Evolutionary conservation across 2,329 filamentous ascomycete genomes (phyloP).

Genomic region (Epichloe festucae): DNA sequence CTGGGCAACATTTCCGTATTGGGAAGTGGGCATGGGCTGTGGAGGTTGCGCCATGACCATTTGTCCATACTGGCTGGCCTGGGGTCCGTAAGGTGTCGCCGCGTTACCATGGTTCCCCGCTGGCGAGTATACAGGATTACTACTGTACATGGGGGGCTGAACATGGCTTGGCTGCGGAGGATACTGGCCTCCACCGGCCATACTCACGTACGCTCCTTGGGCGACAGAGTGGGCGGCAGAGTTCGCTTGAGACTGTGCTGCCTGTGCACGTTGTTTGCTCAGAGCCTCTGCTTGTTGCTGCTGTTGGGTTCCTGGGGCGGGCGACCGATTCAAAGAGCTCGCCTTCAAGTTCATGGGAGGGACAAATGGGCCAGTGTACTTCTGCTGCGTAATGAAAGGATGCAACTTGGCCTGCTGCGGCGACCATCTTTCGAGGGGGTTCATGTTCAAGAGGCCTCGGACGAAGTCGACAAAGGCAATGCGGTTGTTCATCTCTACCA

Average conservation of each 20-base stretch:
- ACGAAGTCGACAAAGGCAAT: constrained; percentile 98
- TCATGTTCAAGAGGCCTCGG: constrained; percentile 81
- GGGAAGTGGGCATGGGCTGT: constrained; percentile 51
- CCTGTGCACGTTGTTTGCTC: constrained; percentile 77
- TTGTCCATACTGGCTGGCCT: constrained; percentile 56
- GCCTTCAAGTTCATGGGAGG: constrained; percentile 94
- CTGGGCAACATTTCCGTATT: constrained; percentile 45
- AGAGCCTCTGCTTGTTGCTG: constrained; percentile 90
- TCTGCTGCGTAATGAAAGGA: constrained; percentile 96
- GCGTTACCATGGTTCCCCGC: constrained; percentile 30
- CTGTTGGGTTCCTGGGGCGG: constrained; percentile 85
- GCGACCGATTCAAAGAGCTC: constrained; percentile 71
- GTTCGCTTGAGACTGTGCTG: constrained; percentile 57
- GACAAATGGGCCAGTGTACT: constrained; percentile 91
- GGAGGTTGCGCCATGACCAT: constrained; percentile 58
- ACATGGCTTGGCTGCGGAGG: constrained; percentile 29
- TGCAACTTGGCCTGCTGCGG: constrained; percentile 95
- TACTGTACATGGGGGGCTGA: constrained; percentile 65
- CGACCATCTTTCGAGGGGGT: constrained; percentile 92
- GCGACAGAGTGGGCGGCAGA: constrained; percentile 52
- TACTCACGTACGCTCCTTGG: constrained; percentile 49
- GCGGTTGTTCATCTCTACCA: constrained; percentile 90
- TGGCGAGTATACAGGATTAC: constrained; percentile 69
- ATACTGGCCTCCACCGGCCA: constrained; percentile 34
- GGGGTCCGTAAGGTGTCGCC: constrained; percentile 66